A percentile compares a stretch with the other conserved stretches of the same genome.
Conservation (phyloP, 169 alveolate genomes). For the Ichthyophthirius multifiliis region DNA sequence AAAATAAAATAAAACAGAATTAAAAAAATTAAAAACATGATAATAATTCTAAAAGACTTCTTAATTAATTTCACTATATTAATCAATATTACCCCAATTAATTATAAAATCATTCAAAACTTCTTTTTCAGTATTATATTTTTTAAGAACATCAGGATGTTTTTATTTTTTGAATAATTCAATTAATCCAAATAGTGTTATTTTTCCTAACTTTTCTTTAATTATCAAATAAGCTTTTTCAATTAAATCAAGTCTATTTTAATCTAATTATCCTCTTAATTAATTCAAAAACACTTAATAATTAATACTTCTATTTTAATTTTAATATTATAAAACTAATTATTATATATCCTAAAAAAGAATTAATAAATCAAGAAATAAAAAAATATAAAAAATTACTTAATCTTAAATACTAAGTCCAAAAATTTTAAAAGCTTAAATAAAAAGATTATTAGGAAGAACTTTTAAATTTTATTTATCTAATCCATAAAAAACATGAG, state of each 20-base stretch:
- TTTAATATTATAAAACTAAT: too few species aligned
- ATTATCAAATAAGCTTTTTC: neutral
- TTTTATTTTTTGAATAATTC: neutral
- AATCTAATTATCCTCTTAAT: neutral
- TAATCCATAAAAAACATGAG: too few species aligned
- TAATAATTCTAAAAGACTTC: neutral
- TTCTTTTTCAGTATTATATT: neutral
- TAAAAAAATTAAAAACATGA: too few species aligned
- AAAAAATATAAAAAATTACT: too few species aligned
- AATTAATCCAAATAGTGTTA: neutral
- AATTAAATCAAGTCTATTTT: neutral
- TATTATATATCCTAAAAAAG: too few species aligned
- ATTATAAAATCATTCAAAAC: neutral
- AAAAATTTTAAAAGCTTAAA: too few species aligned
- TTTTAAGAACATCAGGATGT: conserved; percentile 9
- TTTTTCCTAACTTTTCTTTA: neutral
- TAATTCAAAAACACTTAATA: neutral
- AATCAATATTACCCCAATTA: neutral
- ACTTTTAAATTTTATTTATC: too few species aligned
- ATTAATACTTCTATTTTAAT: neutral
- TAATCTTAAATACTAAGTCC: too few species aligned
- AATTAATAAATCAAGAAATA: too few species aligned
- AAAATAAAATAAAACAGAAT: neutral
- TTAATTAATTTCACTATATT: neutral
- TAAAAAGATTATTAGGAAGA: too few species aligned